phyloP scores from a whole-genome alignment of 805 yeast genomes.

The Pichia cabralensis region DNA sequence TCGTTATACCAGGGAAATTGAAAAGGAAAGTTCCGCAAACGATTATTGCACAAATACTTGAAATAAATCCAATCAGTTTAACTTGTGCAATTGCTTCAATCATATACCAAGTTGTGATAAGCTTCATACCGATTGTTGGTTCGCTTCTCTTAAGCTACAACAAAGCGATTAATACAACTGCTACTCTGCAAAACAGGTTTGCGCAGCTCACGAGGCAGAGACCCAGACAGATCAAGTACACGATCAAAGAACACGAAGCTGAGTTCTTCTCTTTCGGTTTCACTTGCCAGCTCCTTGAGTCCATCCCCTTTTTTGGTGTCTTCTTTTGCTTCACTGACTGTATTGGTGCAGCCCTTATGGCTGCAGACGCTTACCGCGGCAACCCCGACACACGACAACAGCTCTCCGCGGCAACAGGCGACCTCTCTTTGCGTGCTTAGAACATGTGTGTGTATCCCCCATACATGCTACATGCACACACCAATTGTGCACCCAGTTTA shows the following conservation, averaged over 20 bases:
- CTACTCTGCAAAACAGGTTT: slow-evolving; percentile 14
- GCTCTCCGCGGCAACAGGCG: too few relatives aligned
- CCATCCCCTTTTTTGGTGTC: slow-evolving; percentile 32
- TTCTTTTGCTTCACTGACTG: slow-evolving; percentile 50
- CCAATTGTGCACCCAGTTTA: too few relatives aligned
- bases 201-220: slow-evolving; percentile 19
- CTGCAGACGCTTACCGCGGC: slow-evolving; percentile 22
- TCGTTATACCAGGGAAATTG: slow-evolving; percentile 26
- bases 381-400: too few relatives aligned
- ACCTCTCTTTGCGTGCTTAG: too few relatives aligned
- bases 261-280: slow-evolving; percentile 43
- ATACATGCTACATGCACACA: too few relatives aligned
- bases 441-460: too few relatives aligned
- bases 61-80: slow-evolving; percentile 7
- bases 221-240: slow-evolving; percentile 19
- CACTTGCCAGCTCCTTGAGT: slow-evolving; percentile 40
- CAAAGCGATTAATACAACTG: slow-evolving; percentile 13
- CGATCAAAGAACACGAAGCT: slow-evolving; percentile 24
- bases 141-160: slow-evolving; percentile 13
- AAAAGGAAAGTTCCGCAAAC: slow-evolving; percentile 21
- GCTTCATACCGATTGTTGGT: slow-evolving; percentile 20
- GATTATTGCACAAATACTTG: slow-evolving; percentile 16
- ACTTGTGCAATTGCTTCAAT: neutral
- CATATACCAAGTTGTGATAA: slow-evolving; percentile 12
- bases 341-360: slow-evolving; percentile 60